These are phyloP conservation scores for Exophiala calicioides DNA, from an alignment of 2,329 filamentous ascomycete genomes.

Conservation along the genomic window DNA sequence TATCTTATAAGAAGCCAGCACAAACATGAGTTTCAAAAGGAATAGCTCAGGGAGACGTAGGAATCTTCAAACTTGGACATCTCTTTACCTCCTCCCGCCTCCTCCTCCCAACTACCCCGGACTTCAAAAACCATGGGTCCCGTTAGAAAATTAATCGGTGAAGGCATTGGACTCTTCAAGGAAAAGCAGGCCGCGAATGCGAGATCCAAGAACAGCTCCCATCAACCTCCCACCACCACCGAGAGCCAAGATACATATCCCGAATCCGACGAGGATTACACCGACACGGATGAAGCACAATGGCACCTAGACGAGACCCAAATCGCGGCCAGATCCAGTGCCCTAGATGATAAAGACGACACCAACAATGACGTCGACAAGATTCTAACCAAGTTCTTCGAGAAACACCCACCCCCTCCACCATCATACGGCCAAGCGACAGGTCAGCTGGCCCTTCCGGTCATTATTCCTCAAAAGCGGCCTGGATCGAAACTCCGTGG, in stretches of 20 bases:
- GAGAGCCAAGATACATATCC: neutral
- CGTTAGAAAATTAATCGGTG: no score
- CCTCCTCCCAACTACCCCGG: no score
- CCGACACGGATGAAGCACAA: neutral
- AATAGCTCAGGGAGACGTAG: no score
- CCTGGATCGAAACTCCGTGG: neutral
- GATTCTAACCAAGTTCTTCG: neutral
- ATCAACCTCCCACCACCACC: no score
- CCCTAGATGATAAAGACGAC: neutral
- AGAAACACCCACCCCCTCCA: neutral
- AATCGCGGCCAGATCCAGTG: neutral
- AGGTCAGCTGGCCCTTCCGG: neutral
- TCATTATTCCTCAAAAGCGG: neutral
- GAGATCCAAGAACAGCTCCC: no score
- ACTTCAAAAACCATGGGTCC: no score
- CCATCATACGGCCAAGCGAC: neutral
- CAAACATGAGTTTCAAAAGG: no score
- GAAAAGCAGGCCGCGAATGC: no score
- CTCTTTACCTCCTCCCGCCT: no score
- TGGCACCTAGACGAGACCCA: neutral
- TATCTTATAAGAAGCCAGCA: no score
- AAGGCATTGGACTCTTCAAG: no score
- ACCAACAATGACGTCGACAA: neutral
- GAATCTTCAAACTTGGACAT: no score
- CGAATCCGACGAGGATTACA: neutral